phyloP scores from a whole-genome alignment of 495 filamentous ascomycete species.

The Talaromyces stipitatus region DNA sequence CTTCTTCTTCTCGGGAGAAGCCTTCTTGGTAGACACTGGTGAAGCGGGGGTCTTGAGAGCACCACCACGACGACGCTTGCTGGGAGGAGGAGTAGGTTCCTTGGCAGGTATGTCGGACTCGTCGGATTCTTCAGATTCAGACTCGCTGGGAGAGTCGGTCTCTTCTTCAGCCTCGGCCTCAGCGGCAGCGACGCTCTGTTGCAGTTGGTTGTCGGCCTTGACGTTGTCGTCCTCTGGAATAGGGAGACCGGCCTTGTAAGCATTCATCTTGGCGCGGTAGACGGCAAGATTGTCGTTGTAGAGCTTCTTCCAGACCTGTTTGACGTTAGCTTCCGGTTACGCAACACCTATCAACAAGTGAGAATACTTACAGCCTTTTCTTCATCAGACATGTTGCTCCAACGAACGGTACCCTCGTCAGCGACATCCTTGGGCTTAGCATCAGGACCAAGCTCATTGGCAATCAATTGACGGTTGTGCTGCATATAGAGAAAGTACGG shows the following conservation, averaged over 20 bases:
- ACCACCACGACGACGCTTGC: constrained; percentile 41
- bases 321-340: constrained; percentile 5
- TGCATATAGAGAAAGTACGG: constrained; percentile 94
- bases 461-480: constrained; percentile 68
- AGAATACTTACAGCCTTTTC: constrained; percentile 68
- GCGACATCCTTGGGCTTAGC: constrained; percentile 71
- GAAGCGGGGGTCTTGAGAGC: constrained; percentile 26
- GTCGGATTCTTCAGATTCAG: constrained; percentile 40
- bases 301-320: constrained; percentile 62
- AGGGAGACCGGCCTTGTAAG: constrained; percentile 53
- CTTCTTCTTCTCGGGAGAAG: constrained; percentile 37
- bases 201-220: constrained; percentile 39
- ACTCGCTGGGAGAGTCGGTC: constrained; percentile 25
- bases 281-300: constrained; percentile 69
- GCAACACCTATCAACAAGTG: neutral
- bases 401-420: constrained; percentile 73
- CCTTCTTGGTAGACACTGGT: constrained; percentile 24
- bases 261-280: constrained; percentile 64
- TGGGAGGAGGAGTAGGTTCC: constrained; percentile 48
- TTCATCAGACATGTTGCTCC: constrained; percentile 62
- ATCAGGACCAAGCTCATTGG: constrained; percentile 60
- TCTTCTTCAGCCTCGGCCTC: constrained; percentile 39
- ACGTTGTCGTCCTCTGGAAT: constrained; percentile 48
- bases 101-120: constrained; percentile 43
- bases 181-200: constrained; percentile 48